phyloP scores from a whole-genome alignment of 371 early-diverging fungal species.

The Mucor plumbeus region DNA sequence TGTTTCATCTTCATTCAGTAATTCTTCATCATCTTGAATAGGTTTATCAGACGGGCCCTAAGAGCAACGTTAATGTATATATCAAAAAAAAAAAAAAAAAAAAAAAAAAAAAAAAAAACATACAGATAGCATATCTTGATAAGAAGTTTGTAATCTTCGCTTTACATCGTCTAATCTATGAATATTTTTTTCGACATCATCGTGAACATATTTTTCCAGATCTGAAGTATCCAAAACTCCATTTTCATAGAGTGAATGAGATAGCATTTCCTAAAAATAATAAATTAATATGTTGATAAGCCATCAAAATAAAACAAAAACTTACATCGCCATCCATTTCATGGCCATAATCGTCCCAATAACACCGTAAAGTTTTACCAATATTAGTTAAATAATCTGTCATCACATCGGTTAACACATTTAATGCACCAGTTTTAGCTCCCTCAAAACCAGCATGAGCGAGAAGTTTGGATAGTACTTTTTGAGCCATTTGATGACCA shows the following conservation, averaged over 20 bases:
- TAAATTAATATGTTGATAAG: background rate
- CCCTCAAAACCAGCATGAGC: slow-evolving; percentile 92
- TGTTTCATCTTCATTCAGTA: slow-evolving; percentile 62
- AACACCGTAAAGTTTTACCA: slow-evolving; percentile 80
- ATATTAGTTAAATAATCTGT: slow-evolving; percentile 81
- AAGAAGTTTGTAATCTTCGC: slow-evolving; percentile 71
- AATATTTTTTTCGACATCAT: slow-evolving; percentile 77
- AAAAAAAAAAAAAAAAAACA: slow-evolving; percentile 23
- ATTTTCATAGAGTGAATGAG: slow-evolving; percentile 83
- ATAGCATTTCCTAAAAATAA: slow-evolving; percentile 73
- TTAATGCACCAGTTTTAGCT: slow-evolving; percentile 65
- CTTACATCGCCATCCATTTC: slow-evolving; percentile 79
- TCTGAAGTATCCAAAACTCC: slow-evolving; percentile 70
- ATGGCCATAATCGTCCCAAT: slow-evolving; percentile 76
- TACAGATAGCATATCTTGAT: slow-evolving; percentile 60
- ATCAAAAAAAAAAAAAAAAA: background rate
- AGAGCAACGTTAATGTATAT: background rate
- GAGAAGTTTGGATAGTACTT: slow-evolving; percentile 70
- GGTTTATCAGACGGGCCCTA: slow-evolving; percentile 45
- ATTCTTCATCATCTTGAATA: slow-evolving; percentile 48
- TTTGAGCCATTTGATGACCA: slow-evolving; percentile 67
- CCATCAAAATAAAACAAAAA: background rate
- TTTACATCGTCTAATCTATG: slow-evolving; percentile 75
- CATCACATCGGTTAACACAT: slow-evolving; percentile 79
- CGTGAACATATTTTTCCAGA: slow-evolving; percentile 76